Conservation (phyloP, 768 basidiomycete genomes). For the Cystofilobasidium capitatum region DNA sequence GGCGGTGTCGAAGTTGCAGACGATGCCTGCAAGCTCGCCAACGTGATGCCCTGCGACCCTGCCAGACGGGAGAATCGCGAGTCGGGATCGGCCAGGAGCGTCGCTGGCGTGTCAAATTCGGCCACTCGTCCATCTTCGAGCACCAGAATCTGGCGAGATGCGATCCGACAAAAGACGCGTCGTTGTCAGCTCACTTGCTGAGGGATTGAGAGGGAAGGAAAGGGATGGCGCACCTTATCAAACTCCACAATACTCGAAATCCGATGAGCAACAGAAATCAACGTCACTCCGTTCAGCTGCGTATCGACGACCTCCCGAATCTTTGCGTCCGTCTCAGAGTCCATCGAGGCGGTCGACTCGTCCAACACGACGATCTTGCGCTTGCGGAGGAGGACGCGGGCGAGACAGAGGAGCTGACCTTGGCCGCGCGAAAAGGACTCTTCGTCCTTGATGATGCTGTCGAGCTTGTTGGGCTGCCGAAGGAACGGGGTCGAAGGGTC, state of each 20-base stretch:
- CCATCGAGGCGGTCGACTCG: conserved; percentile 26
- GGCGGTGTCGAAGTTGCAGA: no score
- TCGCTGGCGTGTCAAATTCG: conserved; percentile 5
- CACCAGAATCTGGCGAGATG: not conserved
- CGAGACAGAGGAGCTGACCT: conserved; percentile 31
- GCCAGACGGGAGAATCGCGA: not conserved
- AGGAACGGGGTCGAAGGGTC: not conserved
- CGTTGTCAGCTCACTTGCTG: not conserved
- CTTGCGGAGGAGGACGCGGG: conserved; percentile 28
- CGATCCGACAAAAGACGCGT: not conserved
- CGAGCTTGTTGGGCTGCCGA: conserved; percentile 25
- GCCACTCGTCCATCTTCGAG: conserved; percentile 8
- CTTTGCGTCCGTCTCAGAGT: conserved; percentile 29
- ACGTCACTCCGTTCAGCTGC: conserved; percentile 19
- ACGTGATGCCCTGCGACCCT: conserved; percentile 4
- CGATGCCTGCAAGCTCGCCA: no score
- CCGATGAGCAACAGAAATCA: conserved; percentile 30
- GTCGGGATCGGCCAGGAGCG: not conserved
- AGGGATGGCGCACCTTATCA: not conserved
- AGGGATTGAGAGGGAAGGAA: not conserved
- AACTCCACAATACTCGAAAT: not conserved
- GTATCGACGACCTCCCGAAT: conserved; percentile 27
- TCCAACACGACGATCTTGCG: conserved; percentile 29
- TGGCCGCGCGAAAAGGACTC: conserved; percentile 30
- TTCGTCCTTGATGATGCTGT: conserved; percentile 28